Base-by-base conservation (phyloP, 345 rosid genomes). In the Citrus australasica region DNA sequence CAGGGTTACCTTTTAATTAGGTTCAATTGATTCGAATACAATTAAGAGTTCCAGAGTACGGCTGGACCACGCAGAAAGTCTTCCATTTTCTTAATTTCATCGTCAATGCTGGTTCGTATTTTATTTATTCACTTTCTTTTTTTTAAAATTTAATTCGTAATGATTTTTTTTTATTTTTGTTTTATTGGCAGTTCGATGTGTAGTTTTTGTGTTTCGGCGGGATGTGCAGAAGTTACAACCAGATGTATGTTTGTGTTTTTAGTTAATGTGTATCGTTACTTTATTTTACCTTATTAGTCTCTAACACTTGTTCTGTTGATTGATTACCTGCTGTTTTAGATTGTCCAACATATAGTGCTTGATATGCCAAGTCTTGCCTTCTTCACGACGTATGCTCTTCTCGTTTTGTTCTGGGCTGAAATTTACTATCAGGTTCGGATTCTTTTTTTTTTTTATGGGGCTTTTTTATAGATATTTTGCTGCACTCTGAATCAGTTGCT, bases 351-450 rank as follows among this genome's bases (percentile, higher is more conserved):
- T 78, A 80, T 94, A 64, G 77, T 93, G 80, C 93, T 94, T 82
- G 97, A 93, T 85, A 21, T 93, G 84, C 98, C 98, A 8, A 92
- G 98, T 76, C 94, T 94, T 79, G 93, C 90, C 65, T 94, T 93
- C 89, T 92, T 93, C 93, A 91, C 98, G 1, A 94, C 98, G 3
- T 94, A 91, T 62, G 93, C 94, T 3, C 98, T 94, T 40, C 60
- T 94, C 76, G 97, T 94, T 71, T 92, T 94, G 82, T 94, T 94
- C 80, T 94, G 98, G 98, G 98, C 98, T 2, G 98, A 94, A 84
- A 94, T 94, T 66, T 94, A 94, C 83, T 90, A 92, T 79, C 98
- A 94, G 98, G 98, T 92, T 22, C 10, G 66, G 17, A 60, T 74
- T 32, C 3, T 58, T 40, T 32, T 32, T 32, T 32, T 4, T 16